Evolutionary conservation across 2,329 filamentous ascomycete species (phyloP).

Genomic region (Huntiella bhutanensis): DNA sequence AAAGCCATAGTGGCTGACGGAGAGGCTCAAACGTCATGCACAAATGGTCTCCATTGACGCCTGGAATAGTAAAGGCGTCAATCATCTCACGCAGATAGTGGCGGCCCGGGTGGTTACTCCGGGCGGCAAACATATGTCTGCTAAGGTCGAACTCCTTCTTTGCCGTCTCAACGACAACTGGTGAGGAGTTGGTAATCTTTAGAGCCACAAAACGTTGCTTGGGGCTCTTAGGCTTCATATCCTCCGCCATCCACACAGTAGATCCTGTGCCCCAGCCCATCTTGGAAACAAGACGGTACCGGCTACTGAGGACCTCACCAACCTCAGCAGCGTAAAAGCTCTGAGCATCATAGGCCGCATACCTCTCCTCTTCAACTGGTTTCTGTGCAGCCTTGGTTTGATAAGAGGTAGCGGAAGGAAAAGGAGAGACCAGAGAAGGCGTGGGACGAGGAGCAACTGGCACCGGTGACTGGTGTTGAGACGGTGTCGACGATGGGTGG

Average conservation of each 20-base stretch:
- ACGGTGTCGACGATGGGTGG: too few species aligned
- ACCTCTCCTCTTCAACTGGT: constrained; percentile 15
- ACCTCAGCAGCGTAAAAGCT: constrained; percentile 19
- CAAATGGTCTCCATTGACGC: constrained; percentile 17
- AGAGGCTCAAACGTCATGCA: constrained; percentile 21
- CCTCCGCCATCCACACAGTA: constrained; percentile 22
- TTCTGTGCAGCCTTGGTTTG: constrained; percentile 4
- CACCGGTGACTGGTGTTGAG: too few species aligned
- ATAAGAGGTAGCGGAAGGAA: not conserved
- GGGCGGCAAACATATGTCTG: constrained; percentile 13
- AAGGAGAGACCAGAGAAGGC: not conserved
- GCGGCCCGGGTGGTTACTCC: constrained; percentile 16
- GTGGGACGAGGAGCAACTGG: too few species aligned
- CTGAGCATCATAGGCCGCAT: constrained; percentile 14
- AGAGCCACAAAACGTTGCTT: constrained; percentile 15
- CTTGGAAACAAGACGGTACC: constrained; percentile 21
- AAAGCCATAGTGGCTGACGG: constrained; percentile 22
- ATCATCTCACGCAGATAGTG: constrained; percentile 17
- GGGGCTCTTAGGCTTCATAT: constrained; percentile 13
- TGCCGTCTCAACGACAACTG: constrained; percentile 14
- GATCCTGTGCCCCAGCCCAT: constrained; percentile 22
- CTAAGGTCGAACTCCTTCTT: constrained; percentile 15
- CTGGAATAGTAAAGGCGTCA: constrained; percentile 17
- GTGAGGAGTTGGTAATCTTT: constrained; percentile 16
- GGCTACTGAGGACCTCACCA: constrained; percentile 18